Evolutionary conservation across 192 early-diverging fungal species (phyloP).

Genomic region (Podila verticillata): DNA sequence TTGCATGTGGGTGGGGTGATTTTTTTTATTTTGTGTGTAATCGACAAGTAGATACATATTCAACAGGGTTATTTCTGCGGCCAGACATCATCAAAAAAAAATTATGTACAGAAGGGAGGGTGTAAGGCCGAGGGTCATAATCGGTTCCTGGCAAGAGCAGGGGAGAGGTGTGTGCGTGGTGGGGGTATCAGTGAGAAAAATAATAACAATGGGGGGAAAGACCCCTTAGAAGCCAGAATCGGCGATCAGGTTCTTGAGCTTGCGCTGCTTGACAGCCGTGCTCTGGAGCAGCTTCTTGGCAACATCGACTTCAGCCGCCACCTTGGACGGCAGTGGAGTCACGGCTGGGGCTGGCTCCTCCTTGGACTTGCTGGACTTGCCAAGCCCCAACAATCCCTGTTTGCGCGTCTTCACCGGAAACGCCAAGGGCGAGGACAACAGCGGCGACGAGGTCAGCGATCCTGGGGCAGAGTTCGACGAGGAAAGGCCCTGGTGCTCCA

Average conservation of each 20-base stretch:
- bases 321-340: constrained; percentile 8
- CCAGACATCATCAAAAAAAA: not conserved
- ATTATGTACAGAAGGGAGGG: constrained; percentile 10
- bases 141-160: not conserved
- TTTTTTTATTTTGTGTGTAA: no score
- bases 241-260: constrained; percentile 39
- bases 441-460: constrained; percentile 10
- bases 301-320: constrained; percentile 28
- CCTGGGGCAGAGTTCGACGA: not conserved
- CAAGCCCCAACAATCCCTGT: constrained; percentile 15
- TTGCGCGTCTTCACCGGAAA: constrained; percentile 3
- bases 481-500: constrained; percentile 34
- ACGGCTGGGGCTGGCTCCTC: constrained; percentile 1
- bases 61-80: no score
- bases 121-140: not conserved
- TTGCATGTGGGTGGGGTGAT: no score
- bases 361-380: constrained; percentile 26
- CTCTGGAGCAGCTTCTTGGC: constrained; percentile 35
- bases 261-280: constrained; percentile 37
- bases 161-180: not conserved
- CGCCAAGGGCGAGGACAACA: not conserved
- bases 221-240: constrained; percentile 39
- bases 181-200: constrained; percentile 1
- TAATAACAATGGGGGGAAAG: not conserved
- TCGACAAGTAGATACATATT: no score